Evolutionary conservation across 495 filamentous ascomycete genomes (phyloP).

Genomic region (Echria macrotheca): DNA sequence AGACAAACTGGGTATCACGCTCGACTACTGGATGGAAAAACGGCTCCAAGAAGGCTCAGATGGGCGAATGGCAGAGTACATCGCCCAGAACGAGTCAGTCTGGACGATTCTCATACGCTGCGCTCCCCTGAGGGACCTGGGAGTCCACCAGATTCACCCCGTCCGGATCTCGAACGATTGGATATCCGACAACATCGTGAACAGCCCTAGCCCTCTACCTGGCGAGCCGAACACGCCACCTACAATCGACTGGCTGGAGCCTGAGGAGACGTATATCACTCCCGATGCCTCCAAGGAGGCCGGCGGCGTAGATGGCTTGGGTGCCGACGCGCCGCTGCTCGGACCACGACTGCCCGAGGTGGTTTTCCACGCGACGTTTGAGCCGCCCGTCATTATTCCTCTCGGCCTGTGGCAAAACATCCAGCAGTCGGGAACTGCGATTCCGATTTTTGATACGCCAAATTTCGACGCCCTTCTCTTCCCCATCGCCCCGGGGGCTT

Average conservation of each 20-base stretch:
- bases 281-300: conserved; percentile 33
- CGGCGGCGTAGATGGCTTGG: conserved; percentile 18
- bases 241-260: conserved; percentile 64
- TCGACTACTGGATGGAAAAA: conserved; percentile 82
- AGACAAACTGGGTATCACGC: conserved; percentile 62
- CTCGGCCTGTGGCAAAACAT: conserved; percentile 61
- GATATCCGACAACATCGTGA: conserved; percentile 57
- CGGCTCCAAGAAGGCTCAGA: conserved; percentile 35
- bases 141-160: conserved; percentile 50
- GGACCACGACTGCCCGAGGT: conserved; percentile 60
- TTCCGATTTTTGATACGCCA: conserved; percentile 31
- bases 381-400: conserved; percentile 76
- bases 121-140: conserved; percentile 40
- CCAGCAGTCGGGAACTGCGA: conserved; percentile 57
- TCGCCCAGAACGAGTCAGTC: conserved; percentile 33
- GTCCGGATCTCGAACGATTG: conserved; percentile 63
- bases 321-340: conserved; percentile 14
- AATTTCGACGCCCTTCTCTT: conserved; percentile 66
- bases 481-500: conserved; percentile 35
- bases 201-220: conserved; percentile 31
- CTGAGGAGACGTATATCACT: conserved; percentile 39
- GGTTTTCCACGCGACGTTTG: conserved; percentile 75
- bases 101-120: conserved; percentile 64
- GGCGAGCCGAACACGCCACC: conserved; percentile 38
- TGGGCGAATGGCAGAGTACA: no score